Conservation (phyloP, 2,329 filamentous ascomycete species). For the Xylariaceae sp. region DNA sequence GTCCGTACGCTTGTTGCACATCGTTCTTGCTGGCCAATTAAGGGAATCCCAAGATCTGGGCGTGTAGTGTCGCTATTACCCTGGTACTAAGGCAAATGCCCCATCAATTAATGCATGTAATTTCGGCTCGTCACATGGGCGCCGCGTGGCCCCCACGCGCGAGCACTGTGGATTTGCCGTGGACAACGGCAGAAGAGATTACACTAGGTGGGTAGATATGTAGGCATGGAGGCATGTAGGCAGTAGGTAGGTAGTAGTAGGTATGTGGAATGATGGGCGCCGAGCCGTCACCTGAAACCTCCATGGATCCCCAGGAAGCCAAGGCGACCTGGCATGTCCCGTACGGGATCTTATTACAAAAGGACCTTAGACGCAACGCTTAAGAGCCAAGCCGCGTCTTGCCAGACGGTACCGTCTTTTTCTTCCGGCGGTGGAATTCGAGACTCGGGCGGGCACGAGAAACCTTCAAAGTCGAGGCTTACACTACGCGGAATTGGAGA, state of each 20-base stretch:
- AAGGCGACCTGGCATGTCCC: not conserved
- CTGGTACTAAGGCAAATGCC: not conserved
- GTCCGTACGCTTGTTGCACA: not conserved
- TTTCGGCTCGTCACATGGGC: slow-evolving; percentile 7
- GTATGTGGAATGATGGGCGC: not conserved
- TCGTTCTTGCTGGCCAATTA: not conserved
- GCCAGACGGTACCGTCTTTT: slow-evolving; percentile 56
- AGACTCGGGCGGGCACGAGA: slow-evolving; percentile 39
- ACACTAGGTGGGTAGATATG: not conserved
- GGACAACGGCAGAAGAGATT: not conserved
- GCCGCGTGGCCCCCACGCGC: slow-evolving; percentile 6
- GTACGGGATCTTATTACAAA: slow-evolving; percentile 41
- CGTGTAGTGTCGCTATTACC: not conserved
- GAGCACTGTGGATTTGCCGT: not conserved
- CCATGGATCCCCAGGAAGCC: not conserved
- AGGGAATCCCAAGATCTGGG: not conserved
- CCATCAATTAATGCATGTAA: slow-evolving; percentile 7
- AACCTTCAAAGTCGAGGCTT: slow-evolving; percentile 41
- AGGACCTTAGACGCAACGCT: slow-evolving; percentile 60
- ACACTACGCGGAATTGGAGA: slow-evolving; percentile 32
- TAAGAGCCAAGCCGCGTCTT: slow-evolving; percentile 63
- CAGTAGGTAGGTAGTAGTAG: too few relatives aligned
- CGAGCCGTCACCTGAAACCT: not conserved
- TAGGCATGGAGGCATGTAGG: too few relatives aligned
- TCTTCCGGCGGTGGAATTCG: slow-evolving; percentile 45